phyloP scores from a whole-genome alignment of 2,329 filamentous ascomycete species.

The Claviceps purpurea region DNA sequence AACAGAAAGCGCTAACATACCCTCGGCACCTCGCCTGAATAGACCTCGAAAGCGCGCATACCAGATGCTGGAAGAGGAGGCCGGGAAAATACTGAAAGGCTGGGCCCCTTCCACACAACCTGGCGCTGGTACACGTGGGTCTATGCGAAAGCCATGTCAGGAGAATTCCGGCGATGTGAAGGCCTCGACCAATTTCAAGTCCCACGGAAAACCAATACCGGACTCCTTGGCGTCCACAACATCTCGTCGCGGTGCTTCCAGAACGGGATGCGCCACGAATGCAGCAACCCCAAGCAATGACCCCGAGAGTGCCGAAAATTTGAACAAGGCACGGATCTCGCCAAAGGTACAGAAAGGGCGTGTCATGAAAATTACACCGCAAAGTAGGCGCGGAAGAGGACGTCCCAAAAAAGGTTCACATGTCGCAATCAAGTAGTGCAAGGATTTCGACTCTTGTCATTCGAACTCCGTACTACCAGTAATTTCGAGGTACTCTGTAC shows the following conservation, averaged over 20 bases:
- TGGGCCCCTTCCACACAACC: background rate
- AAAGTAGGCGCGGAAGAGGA: background rate
- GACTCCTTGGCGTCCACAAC: background rate
- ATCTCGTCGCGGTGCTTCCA: background rate
- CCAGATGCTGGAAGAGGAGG: slow-evolving; percentile 1
- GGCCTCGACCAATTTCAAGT: background rate
- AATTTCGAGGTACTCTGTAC: background rate
- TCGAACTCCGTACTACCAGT: background rate
- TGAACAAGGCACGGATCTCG: too few relatives aligned
- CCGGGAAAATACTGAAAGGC: background rate
- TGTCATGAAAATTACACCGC: background rate
- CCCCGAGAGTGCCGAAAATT: background rate
- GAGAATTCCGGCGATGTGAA: background rate
- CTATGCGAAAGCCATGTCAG: background rate
- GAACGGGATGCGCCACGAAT: background rate
- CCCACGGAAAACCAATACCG: background rate
- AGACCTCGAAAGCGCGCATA: background rate
- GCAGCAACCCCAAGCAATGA: background rate
- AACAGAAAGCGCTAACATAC: background rate
- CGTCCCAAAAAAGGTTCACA: background rate
- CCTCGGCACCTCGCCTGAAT: background rate
- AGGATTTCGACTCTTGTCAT: background rate
- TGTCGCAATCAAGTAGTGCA: background rate
- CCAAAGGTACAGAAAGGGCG: background rate
- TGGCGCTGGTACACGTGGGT: background rate